These are phyloP conservation scores for Pestalotiopsis fici DNA, from an alignment of 2,329 filamentous ascomycete genomes.

Conservation along the genomic window DNA sequence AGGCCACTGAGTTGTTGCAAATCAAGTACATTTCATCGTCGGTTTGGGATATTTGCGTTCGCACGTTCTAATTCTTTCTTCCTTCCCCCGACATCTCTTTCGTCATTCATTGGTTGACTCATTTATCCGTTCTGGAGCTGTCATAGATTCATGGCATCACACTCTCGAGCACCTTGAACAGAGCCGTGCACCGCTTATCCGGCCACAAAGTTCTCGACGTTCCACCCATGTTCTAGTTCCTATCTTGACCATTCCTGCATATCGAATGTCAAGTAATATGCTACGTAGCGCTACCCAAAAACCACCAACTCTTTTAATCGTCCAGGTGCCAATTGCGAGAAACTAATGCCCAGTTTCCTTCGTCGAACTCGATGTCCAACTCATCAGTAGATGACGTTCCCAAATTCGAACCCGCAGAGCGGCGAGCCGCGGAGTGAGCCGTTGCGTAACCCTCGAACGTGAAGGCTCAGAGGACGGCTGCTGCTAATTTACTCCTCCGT, in stretches of 20 bases:
- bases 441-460: no score
- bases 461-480: no score
- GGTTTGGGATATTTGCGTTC: conserved; percentile 15
- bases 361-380: no score
- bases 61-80: conserved; percentile 23
- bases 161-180: background rate
- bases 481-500: conserved; percentile 21
- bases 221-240: background rate
- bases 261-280: background rate
- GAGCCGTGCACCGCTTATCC: background rate
- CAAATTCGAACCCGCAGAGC: no score
- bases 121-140: background rate
- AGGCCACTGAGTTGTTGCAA: background rate
- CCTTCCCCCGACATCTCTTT: background rate
- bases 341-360: background rate
- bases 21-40: conserved; percentile 4
- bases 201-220: background rate
- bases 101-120: background rate
- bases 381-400: no score
- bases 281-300: background rate
- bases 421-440: no score
- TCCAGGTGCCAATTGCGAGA: background rate
- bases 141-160: conserved; percentile 5
- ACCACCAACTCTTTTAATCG: background rate
- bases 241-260: background rate